Evolutionary conservation across 2,329 filamentous ascomycete genomes (phyloP), one percentile per base, ranked within the genome.

Genomic region (Thermothelomyces thermophilus): DNA sequence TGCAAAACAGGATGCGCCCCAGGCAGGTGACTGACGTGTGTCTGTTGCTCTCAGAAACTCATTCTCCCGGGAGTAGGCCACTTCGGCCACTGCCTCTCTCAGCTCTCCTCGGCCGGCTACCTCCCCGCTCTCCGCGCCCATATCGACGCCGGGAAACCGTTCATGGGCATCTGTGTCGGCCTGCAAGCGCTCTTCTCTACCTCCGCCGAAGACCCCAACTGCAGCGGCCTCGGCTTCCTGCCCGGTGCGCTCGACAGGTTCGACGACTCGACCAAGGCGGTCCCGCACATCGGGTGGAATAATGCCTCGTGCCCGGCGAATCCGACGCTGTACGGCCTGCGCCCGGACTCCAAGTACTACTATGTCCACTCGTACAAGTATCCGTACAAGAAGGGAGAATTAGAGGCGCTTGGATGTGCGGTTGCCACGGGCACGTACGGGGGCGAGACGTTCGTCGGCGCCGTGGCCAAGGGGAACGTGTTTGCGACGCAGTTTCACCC

Each of bases 211-310:
- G 84, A 88, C 57, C 72, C 82, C 0, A 68, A 74, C 16, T 82
- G 88, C 13, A 70, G 82, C 2, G 93, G 93, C 1, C 73, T 98
- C 41, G 86, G 84, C 5, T 40, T 95, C 24, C 82, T 97, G 54
- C 82, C 84, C 39, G 80, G 79, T 34, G 73, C 71, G 10, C 77
- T 98, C 56, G 75, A 80, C 63, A 83, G 84, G 53, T 98, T 98
- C 70, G 73, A 88, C 64, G 82, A 87, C 65, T 67, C 69, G 28
- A 73, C 79, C 61, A 97, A 97, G 71, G 84, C 90, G 33, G 94
- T 98, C n/a, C 93, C 93, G 34, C 94, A 98, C 70, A 98, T 98
- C 67, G 93, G 93, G 48, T 98, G 93, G 93, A 98, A 98, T 70
- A 90, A 84, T 59, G 93, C 94, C 39, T 70, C 61, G 53, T 71